A percentile compares a stretch with the other conserved stretches of the same genome.
Evolutionary conservation across 371 early-diverging fungal genomes (phyloP).

Genomic region (Syncephalastrum sp.): DNA sequence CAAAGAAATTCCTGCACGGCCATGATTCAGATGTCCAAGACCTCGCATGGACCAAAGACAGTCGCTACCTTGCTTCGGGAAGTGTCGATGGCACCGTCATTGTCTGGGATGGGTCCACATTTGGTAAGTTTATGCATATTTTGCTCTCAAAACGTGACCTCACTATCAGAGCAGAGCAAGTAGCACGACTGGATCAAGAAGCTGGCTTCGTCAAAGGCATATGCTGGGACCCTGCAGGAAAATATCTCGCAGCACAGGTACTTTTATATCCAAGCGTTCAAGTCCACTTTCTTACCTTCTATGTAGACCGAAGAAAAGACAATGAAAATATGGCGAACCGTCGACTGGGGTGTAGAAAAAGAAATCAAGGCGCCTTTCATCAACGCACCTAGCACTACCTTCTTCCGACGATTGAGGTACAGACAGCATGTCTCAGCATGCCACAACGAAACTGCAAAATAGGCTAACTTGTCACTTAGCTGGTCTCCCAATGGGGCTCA

Average conservation of each 20-base stretch:
- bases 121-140: conserved; percentile 51
- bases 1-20: conserved; percentile 78
- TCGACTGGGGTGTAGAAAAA: conserved; percentile 82
- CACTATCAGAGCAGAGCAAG: conserved; percentile 41
- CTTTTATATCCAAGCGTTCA: not conserved
- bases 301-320: conserved; percentile 88
- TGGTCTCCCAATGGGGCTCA: conserved; percentile 96
- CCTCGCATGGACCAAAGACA: conserved; percentile 93
- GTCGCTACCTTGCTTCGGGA: conserved; percentile 87
- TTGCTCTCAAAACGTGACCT: not conserved
- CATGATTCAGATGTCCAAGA: conserved; percentile 96
- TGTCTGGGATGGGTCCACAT: conserved; percentile 84
- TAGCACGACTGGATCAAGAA: conserved; percentile 71
- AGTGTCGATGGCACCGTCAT: conserved; percentile 83
- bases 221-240: conserved; percentile 94
- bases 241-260: conserved; percentile 91
- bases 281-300: not conserved
- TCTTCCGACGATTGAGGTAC: conserved; percentile 85
- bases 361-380: conserved; percentile 75
- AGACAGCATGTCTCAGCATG: not conserved
- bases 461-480: conserved; percentile 26
- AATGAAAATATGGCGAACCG: conserved; percentile 82
- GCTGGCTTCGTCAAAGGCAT: conserved; percentile 94
- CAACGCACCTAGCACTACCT: conserved; percentile 78
- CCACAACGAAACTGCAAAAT: not conserved